Conservation (phyloP, 805 yeast genomes). For the Ogataea chonburiensis region DNA sequence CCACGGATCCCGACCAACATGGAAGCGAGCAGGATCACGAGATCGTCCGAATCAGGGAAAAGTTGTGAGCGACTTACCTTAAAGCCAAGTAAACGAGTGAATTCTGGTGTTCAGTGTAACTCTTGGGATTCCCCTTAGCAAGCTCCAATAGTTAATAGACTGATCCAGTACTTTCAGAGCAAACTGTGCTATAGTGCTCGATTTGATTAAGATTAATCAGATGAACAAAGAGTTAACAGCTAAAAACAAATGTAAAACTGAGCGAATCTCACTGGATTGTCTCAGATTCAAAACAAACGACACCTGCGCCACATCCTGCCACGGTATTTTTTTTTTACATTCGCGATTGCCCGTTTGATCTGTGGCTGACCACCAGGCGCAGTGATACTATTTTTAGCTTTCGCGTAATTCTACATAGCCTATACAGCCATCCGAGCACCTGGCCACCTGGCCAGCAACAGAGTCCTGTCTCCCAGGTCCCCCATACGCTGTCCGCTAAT, state of each 20-base stretch:
- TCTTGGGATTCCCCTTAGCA: conserved; percentile 7
- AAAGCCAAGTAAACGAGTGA: conserved; percentile 8
- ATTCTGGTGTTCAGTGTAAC: conserved; percentile 11
- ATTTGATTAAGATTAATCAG: conserved; percentile 7
- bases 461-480: too few species aligned
- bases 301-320: conserved; percentile 10
- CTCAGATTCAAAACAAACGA: conserved; percentile 9
- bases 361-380: conserved; percentile 5
- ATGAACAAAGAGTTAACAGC: conserved; percentile 11
- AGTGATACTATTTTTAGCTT: conserved; percentile 1
- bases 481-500: too few species aligned
- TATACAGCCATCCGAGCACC: not conserved
- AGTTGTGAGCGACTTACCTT: conserved; percentile 5
- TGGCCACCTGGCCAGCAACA: too few species aligned
- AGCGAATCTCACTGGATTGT: conserved; percentile 3
- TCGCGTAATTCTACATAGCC: not conserved
- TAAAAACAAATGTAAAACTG: conserved; percentile 11
- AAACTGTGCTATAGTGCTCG: conserved; percentile 3
- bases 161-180: conserved; percentile 8
- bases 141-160: conserved; percentile 8
- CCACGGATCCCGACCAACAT: too few species aligned
- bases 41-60: conserved; percentile 2
- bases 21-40: not conserved
- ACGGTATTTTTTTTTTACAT: conserved; percentile 1
- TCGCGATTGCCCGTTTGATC: conserved; percentile 4